Evolutionary conservation across 495 filamentous ascomycete genomes (phyloP).

Genomic region (Penicillium taxi): DNA sequence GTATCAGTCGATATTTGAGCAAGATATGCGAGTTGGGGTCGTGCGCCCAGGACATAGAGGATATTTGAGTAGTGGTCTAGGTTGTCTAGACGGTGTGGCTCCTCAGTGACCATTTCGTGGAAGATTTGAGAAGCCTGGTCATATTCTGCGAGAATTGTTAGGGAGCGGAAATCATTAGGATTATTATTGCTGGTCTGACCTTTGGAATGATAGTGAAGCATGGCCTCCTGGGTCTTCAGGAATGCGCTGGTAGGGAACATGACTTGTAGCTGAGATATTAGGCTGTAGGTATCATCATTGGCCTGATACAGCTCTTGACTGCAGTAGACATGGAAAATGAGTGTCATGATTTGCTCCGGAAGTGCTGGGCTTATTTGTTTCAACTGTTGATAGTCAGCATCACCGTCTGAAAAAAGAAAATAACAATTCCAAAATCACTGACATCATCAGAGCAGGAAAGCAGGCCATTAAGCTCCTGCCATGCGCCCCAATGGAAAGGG

Average conservation of each 20-base stretch:
- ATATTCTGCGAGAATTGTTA: slow-evolving; percentile 48
- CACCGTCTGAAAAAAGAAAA: no score
- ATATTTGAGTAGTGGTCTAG: slow-evolving; percentile 96
- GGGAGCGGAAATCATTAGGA: background rate
- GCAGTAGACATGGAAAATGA: slow-evolving; percentile 85
- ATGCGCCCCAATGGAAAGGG: slow-evolving; percentile 94
- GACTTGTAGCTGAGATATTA: slow-evolving; percentile 64
- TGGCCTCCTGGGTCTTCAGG: slow-evolving; percentile 78
- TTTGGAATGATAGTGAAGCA: slow-evolving; percentile 89
- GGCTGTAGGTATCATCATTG: slow-evolving; percentile 55
- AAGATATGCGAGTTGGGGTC: slow-evolving; percentile 84
- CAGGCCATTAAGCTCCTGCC: slow-evolving; percentile 76
- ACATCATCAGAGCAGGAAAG: slow-evolving; percentile 79
- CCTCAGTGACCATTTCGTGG: slow-evolving; percentile 63
- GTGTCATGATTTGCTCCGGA: slow-evolving; percentile 84
- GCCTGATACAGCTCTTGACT: slow-evolving; percentile 88
- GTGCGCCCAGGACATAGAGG: slow-evolving; percentile 79
- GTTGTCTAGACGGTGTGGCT: slow-evolving; percentile 83
- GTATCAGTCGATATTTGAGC: slow-evolving; percentile 82
- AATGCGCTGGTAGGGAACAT: slow-evolving; percentile 85
- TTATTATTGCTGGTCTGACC: slow-evolving; percentile 17
- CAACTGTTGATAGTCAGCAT: slow-evolving; percentile 33
- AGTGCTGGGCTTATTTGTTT: slow-evolving; percentile 52
- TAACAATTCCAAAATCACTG: slow-evolving; percentile 28
- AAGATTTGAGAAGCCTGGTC: slow-evolving; percentile 81